phyloP scores from a whole-genome alignment of 495 filamentous ascomycete species.

The Filosporella fistucella region DNA sequence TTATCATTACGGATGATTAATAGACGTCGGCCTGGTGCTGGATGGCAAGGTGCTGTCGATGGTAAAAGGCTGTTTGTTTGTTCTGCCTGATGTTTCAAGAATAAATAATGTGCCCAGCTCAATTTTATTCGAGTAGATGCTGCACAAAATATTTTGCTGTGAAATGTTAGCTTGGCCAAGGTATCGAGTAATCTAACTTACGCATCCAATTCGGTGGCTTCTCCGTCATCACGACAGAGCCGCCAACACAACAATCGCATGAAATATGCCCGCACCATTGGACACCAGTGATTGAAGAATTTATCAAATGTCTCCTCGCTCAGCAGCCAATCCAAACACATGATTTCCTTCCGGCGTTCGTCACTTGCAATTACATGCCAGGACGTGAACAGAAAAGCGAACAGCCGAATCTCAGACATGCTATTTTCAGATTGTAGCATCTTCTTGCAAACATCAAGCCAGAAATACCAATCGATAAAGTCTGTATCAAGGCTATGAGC shows the following conservation, averaged over 20 bases:
- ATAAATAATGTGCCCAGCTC: constrained; percentile 77
- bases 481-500: constrained; percentile 23
- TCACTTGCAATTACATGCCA: constrained; percentile 73
- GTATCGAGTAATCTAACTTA: constrained; percentile 25
- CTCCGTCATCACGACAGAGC: constrained; percentile 71
- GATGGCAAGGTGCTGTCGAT: constrained; percentile 78
- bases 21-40: constrained; percentile 85
- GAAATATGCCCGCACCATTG: constrained; percentile 95
- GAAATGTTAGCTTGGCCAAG: constrained; percentile 10
- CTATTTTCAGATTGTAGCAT: constrained; percentile 89
- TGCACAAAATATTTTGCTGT: constrained; percentile 58
- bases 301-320: constrained; percentile 71
- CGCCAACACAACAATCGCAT: constrained; percentile 95
- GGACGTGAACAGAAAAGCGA: constrained; percentile 76
- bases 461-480: constrained; percentile 79
- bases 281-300: constrained; percentile 96
- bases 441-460: constrained; percentile 76
- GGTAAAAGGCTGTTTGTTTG: constrained; percentile 47
- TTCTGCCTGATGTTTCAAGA: constrained; percentile 61
- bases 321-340: constrained; percentile 82
- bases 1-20: constrained; percentile 86
- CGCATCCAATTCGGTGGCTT: constrained; percentile 62
- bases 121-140: constrained; percentile 66
- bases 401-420: constrained; percentile 85
- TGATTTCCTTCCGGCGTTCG: constrained; percentile 59